phyloP scores from a whole-genome alignment of 2,329 filamentous ascomycete genomes.

The Ceratocystis huliohia region DNA sequence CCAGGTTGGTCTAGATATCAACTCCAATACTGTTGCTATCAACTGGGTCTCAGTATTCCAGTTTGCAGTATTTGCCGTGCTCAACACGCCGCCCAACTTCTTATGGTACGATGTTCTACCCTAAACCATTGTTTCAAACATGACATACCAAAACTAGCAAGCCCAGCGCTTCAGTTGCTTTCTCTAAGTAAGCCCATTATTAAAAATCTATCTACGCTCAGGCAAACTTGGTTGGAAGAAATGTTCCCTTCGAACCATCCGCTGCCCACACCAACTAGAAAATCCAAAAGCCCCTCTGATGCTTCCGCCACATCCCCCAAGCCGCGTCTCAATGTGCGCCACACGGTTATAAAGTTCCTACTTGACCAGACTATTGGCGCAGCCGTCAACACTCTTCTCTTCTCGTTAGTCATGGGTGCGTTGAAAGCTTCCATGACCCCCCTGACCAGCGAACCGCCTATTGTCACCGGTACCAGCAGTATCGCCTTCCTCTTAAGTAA shows the following conservation, averaged over 20 bases:
- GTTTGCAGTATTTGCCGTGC: conserved; percentile 59
- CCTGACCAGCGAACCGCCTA: conserved; percentile 26
- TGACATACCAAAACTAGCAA: too few relatives aligned
- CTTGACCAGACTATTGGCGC: conserved; percentile 59
- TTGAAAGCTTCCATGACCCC: conserved; percentile 39
- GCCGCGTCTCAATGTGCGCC: conserved; percentile 36
- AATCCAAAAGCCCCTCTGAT: conserved; percentile 32
- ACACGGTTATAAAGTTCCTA: conserved; percentile 53
- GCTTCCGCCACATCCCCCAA: conserved; percentile 27
- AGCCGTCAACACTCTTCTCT: conserved; percentile 50
- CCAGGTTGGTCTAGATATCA: conserved; percentile 28
- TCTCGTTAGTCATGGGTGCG: conserved; percentile 46
- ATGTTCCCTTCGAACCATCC: conserved; percentile 51
- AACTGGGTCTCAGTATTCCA: conserved; percentile 58
- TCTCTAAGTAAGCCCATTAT: not conserved
- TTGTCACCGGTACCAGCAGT: conserved; percentile 23
- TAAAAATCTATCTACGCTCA: conserved; percentile 25
- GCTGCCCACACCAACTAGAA: conserved; percentile 27
- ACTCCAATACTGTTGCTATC: conserved; percentile 29
- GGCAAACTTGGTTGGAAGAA: conserved; percentile 64
- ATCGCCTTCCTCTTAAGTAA: conserved; percentile 30
- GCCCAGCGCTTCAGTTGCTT: not conserved
- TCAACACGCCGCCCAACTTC: conserved; percentile 73
- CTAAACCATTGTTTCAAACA: too few relatives aligned
- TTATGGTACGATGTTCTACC: conserved; percentile 44